Conservation (phyloP, 495 filamentous ascomycete genomes). For the Hypomontagnella submonticulosa region DNA sequence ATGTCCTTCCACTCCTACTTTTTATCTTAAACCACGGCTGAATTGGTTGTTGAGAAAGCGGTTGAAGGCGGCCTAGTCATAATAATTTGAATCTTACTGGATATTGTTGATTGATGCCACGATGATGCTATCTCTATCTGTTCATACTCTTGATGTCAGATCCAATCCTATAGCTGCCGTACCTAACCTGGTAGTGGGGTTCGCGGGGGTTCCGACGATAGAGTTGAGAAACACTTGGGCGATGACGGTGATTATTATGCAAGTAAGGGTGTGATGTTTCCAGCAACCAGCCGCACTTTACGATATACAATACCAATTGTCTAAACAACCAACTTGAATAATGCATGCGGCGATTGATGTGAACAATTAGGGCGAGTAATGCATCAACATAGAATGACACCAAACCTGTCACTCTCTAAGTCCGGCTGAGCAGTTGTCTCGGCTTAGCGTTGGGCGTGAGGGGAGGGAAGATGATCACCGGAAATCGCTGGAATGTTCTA, state of each 20-base stretch:
- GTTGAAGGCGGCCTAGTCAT: too few species aligned
- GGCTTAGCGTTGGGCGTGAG: background rate
- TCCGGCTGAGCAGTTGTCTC: constrained; percentile 23
- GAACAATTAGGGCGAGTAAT: background rate
- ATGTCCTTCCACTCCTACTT: too few species aligned
- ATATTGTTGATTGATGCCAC: too few species aligned
- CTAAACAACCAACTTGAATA: too few species aligned
- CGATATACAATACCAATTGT: background rate
- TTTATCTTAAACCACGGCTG: too few species aligned
- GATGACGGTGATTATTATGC: constrained; percentile 11
- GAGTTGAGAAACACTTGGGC: background rate
- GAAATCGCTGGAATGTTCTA: constrained; percentile 27
- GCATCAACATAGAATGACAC: background rate
- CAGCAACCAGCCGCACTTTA: constrained; percentile 11
- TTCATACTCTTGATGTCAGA: background rate
- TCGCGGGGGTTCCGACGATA: constrained; percentile 14
- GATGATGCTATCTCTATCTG: background rate
- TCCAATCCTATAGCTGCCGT: constrained; percentile 11
- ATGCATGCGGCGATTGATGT: background rate
- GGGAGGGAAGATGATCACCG: background rate
- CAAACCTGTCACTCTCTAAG: constrained; percentile 12
- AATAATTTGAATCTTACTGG: too few species aligned
- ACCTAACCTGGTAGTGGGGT: constrained; percentile 26
- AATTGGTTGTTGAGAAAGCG: too few species aligned
- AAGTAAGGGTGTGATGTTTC: constrained; percentile 9